Base-by-base conservation (phyloP, 169 alveolate species). In the Eimeria tenella region DNA sequence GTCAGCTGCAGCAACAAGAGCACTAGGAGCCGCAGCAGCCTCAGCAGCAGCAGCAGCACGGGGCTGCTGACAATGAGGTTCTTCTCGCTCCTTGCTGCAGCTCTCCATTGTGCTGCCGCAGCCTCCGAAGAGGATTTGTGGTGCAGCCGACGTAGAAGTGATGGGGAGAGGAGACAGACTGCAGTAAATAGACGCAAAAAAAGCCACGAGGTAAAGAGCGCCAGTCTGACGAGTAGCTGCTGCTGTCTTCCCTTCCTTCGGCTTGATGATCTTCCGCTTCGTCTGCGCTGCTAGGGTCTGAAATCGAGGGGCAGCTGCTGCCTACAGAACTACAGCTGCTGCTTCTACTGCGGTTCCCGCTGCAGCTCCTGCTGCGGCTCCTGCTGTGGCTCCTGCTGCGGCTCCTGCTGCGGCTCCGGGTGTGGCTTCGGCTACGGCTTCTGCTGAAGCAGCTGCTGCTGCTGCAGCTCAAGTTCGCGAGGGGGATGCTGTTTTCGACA, bases 401-500 rank as follows among this genome's bases (percentile, higher is more conserved):
- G 1, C 84, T 74, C 15, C 42, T 89, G 90, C 94, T 63, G 84
- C 94, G 65, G 95, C 91, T 83, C 82, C 90, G 19, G 42, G 15
- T 49, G 86, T 17, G 11, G 11, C 68, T 58, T 10, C 3, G 11
- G 68, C 52, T 90, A 56, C 95, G 77, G 86, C 87, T 74, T 86
- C 92, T 93, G 89, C 89, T 42, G 58, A 31, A 42, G 84, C 95
- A 84, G 89, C 93, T 93, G 52, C 62, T 93, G 93, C 95, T 86
- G 93, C 90, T 81, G 90, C 90, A 5, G 82, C 60, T 74, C 21
- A 52, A 25, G 84, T 25, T 74, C 21, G 25, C 42, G n/a, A 52
- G 23, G 62, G 31, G 4, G 31, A 52, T 74, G 21, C 42, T 89
- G 90, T 91, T 63, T 60, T 91, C 56, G 95, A 31, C 42, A 31